phyloP scores from a whole-genome alignment of 805 yeast genomes.

The Cyberlindnera lachancei region DNA sequence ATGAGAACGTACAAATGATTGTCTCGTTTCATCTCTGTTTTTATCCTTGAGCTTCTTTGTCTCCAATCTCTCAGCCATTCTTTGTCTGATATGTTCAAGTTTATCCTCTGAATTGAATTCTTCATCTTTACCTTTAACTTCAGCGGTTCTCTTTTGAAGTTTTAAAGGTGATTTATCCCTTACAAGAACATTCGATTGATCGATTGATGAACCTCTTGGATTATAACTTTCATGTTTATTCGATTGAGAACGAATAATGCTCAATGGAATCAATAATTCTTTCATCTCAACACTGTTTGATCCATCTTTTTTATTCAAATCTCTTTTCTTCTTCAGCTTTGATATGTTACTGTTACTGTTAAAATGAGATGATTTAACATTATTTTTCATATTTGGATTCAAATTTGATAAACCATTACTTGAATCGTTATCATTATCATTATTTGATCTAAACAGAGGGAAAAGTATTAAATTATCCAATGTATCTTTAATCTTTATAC shows the following conservation, averaged over 20 bases:
- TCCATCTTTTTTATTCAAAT: neutral
- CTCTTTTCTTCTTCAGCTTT: no score
- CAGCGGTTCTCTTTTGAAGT: neutral
- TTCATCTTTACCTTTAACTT: neutral
- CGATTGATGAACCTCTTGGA: neutral
- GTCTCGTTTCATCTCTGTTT: constrained; percentile 5
- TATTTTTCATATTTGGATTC: neutral
- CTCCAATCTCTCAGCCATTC: constrained; percentile 12
- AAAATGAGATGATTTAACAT: neutral
- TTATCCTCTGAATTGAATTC: constrained; percentile 2
- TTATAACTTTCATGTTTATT: neutral
- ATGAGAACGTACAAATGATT: constrained; percentile 8
- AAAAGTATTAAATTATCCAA: constrained; percentile 22
- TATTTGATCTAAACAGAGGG: constrained; percentile 20
- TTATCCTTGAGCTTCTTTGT: constrained; percentile 15
- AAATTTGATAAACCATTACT: neutral
- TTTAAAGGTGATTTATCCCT: neutral
- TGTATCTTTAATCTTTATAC: constrained; percentile 31
- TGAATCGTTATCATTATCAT: neutral
- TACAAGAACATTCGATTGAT: neutral
- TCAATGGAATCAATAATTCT: neutral
- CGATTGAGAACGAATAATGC: neutral
- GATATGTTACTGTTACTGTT: neutral
- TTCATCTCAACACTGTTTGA: neutral
- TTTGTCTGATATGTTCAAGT: constrained; percentile 11